Evolutionary conservation across 371 early-diverging fungal genomes (phyloP), one percentile per base, ranked within the genome.

Genomic region (Syncephalastrum contaminatum): DNA sequence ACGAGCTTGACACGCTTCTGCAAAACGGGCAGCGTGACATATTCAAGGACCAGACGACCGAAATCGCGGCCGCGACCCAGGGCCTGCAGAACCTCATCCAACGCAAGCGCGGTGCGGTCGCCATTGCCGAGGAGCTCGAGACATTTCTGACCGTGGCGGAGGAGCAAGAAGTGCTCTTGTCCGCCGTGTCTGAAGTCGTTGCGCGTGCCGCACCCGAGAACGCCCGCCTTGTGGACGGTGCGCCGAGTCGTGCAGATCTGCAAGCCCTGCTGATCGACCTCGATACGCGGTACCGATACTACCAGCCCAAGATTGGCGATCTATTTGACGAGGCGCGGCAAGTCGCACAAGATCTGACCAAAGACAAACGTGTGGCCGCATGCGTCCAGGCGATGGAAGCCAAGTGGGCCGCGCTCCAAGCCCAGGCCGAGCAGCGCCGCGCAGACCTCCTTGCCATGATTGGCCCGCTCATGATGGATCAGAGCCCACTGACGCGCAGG

Each of bases 251-350:
- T 2, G 70, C 79, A 14, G 85, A 82, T 54, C 58, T 86, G 8
- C 80, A 83, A 45, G 75, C 81, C 3, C 54, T 83, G 50, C 57
- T 75, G 48, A 82, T 82, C 49, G 84, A 84, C 49, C 59, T 83
- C 16, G 80, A 80, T 43, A 79, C 81, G 0, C 67, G 83, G 8
- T 82, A 80, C 54, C 72, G 75, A 7, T 73, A 82, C 43, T 79
- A 77, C 57, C 78, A 81, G 41, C 84, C 82, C 3, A 70, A 72
- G 13, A 73, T 84, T 24, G 54, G 70, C 49, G 78, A 77, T 22
- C 67, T 80, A 30, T 51, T 84, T 56, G 74, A 78, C 13, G 80
- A 77, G 39, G 66, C 70, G 16, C 44, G 49, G n/a, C 60, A 69
- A 24, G 80, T 75, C 44, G 70, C 80, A 4, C 64, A 73, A 10